Evolutionary conservation across 805 yeast genomes (phyloP).

Genomic region (Candida sakaeoensis): DNA sequence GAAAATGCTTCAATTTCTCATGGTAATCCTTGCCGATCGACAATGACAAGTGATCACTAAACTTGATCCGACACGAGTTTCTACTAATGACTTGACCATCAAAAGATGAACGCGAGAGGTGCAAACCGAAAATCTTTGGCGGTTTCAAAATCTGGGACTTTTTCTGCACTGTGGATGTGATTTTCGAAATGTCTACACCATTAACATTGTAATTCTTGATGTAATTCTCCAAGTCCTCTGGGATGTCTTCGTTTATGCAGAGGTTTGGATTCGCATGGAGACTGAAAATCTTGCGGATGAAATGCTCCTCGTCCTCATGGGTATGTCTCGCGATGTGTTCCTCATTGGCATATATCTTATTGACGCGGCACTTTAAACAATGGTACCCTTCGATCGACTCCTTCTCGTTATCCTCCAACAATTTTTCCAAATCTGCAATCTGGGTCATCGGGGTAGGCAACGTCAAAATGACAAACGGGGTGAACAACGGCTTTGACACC

Average conservation of each 20-base stretch:
- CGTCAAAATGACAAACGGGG: conserved; percentile 69
- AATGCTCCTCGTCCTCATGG: conserved; percentile 18
- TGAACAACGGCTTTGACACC: conserved; percentile 53
- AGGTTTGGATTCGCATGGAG: conserved; percentile 34
- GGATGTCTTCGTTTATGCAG: conserved; percentile 63
- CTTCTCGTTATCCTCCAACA: conserved; percentile 54
- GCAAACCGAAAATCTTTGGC: conserved; percentile 75
- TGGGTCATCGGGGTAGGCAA: conserved; percentile 63
- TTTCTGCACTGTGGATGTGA: conserved; percentile 67
- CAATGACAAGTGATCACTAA: conserved; percentile 52
- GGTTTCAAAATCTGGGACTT: conserved; percentile 56
- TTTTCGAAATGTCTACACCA: conserved; percentile 40
- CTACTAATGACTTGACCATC: conserved; percentile 64
- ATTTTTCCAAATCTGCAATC: conserved; percentile 45
- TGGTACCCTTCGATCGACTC: conserved; percentile 79
- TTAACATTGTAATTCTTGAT: conserved; percentile 44
- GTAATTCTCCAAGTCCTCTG: conserved; percentile 45
- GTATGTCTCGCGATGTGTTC: conserved; percentile 18
- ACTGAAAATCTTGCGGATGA: conserved; percentile 26
- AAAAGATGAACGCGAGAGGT: conserved; percentile 79
- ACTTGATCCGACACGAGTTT: conserved; percentile 68
- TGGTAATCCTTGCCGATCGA: conserved; percentile 43
- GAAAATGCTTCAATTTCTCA: conserved; percentile 34
- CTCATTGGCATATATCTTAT: conserved; percentile 28
- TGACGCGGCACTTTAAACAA: conserved; percentile 66